Evolutionary conservation across 2,329 filamentous ascomycete species (phyloP), one percentile per base, ranked within the genome.

Genomic region (Sphaerulina vaccinii): DNA sequence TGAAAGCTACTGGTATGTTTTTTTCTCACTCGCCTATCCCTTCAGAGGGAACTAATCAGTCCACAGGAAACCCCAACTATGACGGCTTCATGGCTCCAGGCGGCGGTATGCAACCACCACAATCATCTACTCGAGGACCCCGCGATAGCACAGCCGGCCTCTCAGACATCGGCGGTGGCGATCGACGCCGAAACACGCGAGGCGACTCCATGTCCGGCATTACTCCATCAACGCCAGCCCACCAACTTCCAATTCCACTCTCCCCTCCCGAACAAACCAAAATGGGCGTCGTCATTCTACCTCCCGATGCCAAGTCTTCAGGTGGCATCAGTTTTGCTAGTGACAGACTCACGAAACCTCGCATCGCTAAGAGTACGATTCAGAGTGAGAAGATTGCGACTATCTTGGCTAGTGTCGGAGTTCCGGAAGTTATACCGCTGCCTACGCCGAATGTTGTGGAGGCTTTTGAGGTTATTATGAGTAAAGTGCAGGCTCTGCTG

Each of bases 241-340:
- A 32, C 76, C 49, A 83, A 11, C 52, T 62, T 5, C 61, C 64
- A 3, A 46, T 53, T 32, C 85, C 65, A 84, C 85, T 69, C 83
- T 96, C 59, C 83, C 83, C 3, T 79, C 86, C 40, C 82, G 87
- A 60, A 87, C 95, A 71, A 86, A 91, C 72, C 71, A 81, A 57
- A 79, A 97, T 92, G 65, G 93, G 92, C 57, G 87, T 99, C 8
- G 82, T 86, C 6, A 44, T 50, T 5, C 41, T 48, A 2, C 39
- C 84, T 61, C 8, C 60, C 51, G 87, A 92, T 67, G 92, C 97
- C 50, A 87, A 92, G 22, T 79, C 96, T 33, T 84, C 86, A 1
- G 87, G 86, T 7, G 92, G 93, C 5, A 88, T 96, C 29, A 86
- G 88, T 11, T 97, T 97, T 79, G 88, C 92, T 10, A 90, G 90